Evolutionary conservation across 495 filamentous ascomycete genomes (phyloP).

Genomic region (Tuber microsphaerosporum): DNA sequence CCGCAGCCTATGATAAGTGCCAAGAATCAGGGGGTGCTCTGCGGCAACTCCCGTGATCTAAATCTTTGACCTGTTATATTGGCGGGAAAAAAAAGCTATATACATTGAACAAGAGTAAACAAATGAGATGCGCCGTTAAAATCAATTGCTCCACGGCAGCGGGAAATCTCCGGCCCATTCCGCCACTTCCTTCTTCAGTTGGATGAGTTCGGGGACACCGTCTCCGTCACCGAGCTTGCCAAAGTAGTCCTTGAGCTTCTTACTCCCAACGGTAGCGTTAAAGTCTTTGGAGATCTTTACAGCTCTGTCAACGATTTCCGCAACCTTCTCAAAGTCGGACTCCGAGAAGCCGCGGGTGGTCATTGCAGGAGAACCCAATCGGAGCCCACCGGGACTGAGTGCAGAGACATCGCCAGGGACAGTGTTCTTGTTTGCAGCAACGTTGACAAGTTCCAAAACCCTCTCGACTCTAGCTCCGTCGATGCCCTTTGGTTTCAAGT

Average conservation of each 20-base stretch:
- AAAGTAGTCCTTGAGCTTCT: slow-evolving; percentile 82
- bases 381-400: slow-evolving; percentile 80
- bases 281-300: slow-evolving; percentile 76
- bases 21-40: neutral
- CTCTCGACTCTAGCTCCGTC: slow-evolving; percentile 93
- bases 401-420: slow-evolving; percentile 93
- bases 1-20: neutral
- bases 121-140: slow-evolving; percentile 23
- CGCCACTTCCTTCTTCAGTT: slow-evolving; percentile 80
- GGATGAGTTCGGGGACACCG: slow-evolving; percentile 73
- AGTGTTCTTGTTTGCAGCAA: slow-evolving; percentile 98
- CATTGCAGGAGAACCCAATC: slow-evolving; percentile 94
- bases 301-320: slow-evolving; percentile 85
- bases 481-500: slow-evolving; percentile 81
- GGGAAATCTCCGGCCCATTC: slow-evolving; percentile 93
- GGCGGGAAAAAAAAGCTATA: neutral
- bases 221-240: slow-evolving; percentile 77
- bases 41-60: neutral
- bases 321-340: slow-evolving; percentile 81
- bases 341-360: slow-evolving; percentile 85
- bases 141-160: slow-evolving; percentile 66
- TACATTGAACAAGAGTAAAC: neutral
- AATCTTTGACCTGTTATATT: neutral
- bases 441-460: slow-evolving; percentile 85
- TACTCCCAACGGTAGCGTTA: slow-evolving; percentile 71